Conservation (phyloP, 2,329 filamentous ascomycete species). For the Sordariomycetes sp. region DNA sequence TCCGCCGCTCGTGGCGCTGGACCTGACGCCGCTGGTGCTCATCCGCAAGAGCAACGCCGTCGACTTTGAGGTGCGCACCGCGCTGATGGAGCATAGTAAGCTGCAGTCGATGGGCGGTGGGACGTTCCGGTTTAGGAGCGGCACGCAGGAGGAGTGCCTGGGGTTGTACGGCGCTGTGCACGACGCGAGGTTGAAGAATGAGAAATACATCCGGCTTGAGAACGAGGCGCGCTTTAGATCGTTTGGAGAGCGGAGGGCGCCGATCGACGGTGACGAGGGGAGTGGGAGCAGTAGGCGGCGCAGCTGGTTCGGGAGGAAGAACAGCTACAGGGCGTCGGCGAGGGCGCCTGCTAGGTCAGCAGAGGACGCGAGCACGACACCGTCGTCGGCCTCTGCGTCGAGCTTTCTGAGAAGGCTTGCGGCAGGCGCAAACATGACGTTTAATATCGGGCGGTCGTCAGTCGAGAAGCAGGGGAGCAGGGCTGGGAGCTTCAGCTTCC, state of each 20-base stretch:
- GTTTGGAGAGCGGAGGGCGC: constrained; percentile 45
- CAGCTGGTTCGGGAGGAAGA: constrained; percentile 50
- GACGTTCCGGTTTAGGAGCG: constrained; percentile 84
- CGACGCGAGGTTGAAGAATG: constrained; percentile 79
- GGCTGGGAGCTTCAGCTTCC: constrained; percentile 43
- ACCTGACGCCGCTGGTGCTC: constrained; percentile 83
- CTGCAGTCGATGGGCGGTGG: constrained; percentile 48
- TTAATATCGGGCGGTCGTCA: constrained; percentile 73
- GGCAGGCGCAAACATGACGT: constrained; percentile 52
- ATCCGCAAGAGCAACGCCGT: constrained; percentile 83
- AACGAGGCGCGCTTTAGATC: constrained; percentile 58
- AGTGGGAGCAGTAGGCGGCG: constrained; percentile 30
- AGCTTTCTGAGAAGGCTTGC: constrained; percentile 74
- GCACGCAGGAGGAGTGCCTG: constrained; percentile 64
- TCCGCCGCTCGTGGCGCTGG: constrained; percentile 52
- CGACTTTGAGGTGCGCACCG: constrained; percentile 87
- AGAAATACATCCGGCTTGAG: constrained; percentile 63
- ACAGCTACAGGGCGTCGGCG: constrained; percentile 50
- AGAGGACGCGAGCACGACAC: constrained; percentile 57
- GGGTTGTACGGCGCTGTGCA: constrained; percentile 79
- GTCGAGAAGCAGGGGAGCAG: constrained; percentile 39
- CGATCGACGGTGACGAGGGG: constrained; percentile 13
- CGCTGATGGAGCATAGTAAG: constrained; percentile 58
- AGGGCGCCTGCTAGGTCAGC: constrained; percentile 54
- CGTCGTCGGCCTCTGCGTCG: constrained; percentile 44